Conservation (phyloP, 163 green algal species). For the Scenedesmus sp. region DNA sequence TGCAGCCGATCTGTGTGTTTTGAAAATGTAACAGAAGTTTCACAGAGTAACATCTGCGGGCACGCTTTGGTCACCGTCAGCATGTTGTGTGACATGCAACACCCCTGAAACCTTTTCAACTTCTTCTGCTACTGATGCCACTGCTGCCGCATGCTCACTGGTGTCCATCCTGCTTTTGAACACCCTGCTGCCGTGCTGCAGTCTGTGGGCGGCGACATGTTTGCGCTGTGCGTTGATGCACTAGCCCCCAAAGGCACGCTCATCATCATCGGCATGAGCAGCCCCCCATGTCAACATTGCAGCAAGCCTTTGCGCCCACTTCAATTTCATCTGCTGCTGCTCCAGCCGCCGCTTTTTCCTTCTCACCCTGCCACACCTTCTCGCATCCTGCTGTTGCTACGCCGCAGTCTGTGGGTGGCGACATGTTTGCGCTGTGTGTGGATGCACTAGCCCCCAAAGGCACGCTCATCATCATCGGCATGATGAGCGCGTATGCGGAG, state of each 20-base stretch:
- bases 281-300: background rate
- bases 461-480: conserved; percentile 86
- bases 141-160: background rate
- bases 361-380: no score
- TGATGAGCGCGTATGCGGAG: conserved; percentile 69
- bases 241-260: no score
- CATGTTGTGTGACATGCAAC: no score
- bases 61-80: no score
- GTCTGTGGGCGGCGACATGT: conserved; percentile 86
- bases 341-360: background rate
- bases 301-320: background rate
- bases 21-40: no score
- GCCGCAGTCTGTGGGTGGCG: conserved; percentile 80
- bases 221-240: conserved; percentile 56
- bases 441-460: conserved; percentile 69
- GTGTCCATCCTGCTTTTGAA: no score
- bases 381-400: no score
- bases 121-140: background rate
- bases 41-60: no score
- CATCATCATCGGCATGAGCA: no score
- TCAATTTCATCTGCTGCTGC: conserved; percentile 2
- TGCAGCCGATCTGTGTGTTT: no score
- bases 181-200: conserved; percentile 34
- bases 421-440: conserved; percentile 73
- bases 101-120: no score